These are phyloP conservation scores for Herpetospermum pedunculosum DNA, from an alignment of 306 rosid genomes.

Conservation along the genomic window DNA sequence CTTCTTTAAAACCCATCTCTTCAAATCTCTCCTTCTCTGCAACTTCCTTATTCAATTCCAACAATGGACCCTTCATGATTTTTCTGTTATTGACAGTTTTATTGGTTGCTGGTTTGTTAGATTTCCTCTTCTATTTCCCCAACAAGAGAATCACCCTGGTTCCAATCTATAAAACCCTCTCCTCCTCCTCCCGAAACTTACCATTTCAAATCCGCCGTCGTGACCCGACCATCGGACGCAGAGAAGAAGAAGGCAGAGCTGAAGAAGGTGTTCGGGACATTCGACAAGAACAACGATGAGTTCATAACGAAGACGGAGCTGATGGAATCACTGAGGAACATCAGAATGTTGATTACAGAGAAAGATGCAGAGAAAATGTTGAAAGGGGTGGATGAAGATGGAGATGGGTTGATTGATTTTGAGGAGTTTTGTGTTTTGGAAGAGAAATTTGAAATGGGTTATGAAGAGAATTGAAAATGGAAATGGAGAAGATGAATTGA, in stretches of 20 bases:
- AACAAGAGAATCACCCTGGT: conserved; percentile 31
- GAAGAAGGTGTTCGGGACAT: background rate
- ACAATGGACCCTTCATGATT: conserved; percentile 15
- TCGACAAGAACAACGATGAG: background rate
- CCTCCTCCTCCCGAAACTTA: background rate
- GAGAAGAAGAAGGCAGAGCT: too few species aligned
- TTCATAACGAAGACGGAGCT: conserved; percentile 3
- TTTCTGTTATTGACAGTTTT: conserved; percentile 33
- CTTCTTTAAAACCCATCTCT: background rate
- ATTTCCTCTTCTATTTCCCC: conserved; percentile 31
- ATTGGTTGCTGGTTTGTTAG: conserved; percentile 56
- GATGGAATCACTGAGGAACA: background rate
- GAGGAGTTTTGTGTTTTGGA: conserved; percentile 53
- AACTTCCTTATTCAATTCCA: conserved; percentile 11
- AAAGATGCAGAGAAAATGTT: conserved; percentile 51
- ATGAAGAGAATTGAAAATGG: background rate
- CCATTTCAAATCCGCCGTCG: background rate
- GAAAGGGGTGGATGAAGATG: conserved; percentile 48
- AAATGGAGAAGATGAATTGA: background rate
- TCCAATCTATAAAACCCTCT: conserved; percentile 6
- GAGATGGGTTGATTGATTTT: conserved; percentile 74
- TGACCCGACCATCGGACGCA: too few species aligned
- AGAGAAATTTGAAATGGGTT: background rate
- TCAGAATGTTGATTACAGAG: conserved; percentile 38
- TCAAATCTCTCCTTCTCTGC: conserved; percentile 8